Percentiles rank a stretch among this genome's conserved stretches.
Evolutionary conservation across 768 basidiomycete genomes (phyloP).

Genomic region (Baorangia bicolor): DNA sequence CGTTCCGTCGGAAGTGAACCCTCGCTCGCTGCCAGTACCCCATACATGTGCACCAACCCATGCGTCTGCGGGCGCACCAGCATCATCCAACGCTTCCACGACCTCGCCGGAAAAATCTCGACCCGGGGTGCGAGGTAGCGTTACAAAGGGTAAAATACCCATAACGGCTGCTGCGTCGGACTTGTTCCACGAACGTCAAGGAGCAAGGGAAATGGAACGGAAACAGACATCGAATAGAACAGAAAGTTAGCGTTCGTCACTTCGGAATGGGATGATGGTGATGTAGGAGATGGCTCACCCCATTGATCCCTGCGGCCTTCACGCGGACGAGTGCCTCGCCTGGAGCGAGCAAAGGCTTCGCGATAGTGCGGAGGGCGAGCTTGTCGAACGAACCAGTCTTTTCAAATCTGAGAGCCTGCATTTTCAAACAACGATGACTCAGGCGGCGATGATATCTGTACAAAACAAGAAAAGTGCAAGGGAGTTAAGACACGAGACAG

Average conservation of each 20-base stretch:
- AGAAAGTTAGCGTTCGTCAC: background rate
- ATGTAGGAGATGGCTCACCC: conserved; percentile 18
- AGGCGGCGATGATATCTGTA: conserved; percentile 1
- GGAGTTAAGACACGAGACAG: background rate
- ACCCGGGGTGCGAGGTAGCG: conserved; percentile 31
- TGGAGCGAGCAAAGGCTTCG: conserved; percentile 26
- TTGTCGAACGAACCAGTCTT: conserved; percentile 32
- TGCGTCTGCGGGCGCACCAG: conserved; percentile 11
- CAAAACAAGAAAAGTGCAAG: background rate
- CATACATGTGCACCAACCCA: conserved; percentile 35
- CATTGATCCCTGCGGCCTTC: conserved; percentile 35
- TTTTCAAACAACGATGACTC: conserved; percentile 9
- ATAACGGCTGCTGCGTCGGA: conserved; percentile 32
- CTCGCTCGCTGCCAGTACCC: conserved; percentile 35
- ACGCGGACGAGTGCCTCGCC: conserved; percentile 35
- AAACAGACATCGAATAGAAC: background rate
- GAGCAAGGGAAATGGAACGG: background rate
- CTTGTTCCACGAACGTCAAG: conserved; percentile 3
- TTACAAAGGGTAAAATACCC: conserved; percentile 33
- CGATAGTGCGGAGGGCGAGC: conserved; percentile 22
- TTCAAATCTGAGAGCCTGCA: conserved; percentile 35
- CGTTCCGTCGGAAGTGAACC: conserved; percentile 33
- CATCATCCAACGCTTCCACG: conserved; percentile 29
- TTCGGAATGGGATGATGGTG: background rate
- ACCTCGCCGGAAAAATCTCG: conserved; percentile 37